Conservation (phyloP, 192 early-diverging fungal species). For the Umbelopsis vinacea region DNA sequence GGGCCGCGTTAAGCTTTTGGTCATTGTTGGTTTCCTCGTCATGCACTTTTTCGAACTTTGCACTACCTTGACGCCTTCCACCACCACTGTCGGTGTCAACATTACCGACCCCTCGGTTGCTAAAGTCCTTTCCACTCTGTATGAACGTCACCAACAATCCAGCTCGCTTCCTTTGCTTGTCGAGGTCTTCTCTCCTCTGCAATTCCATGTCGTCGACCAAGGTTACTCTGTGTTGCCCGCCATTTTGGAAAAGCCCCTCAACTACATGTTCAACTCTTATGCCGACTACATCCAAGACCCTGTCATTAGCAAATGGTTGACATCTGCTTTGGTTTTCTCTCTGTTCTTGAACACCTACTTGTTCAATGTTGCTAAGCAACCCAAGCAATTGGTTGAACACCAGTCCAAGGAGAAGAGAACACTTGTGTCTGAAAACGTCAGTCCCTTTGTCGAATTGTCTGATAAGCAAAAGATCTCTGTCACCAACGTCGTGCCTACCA, state of each 20-base stretch:
- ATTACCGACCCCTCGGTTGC: constrained; percentile 45
- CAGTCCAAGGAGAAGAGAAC: constrained; percentile 20
- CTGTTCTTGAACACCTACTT: constrained; percentile 62
- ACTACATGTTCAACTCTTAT: constrained; percentile 50
- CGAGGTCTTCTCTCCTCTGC: constrained; percentile 54
- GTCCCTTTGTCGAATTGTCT: constrained; percentile 12
- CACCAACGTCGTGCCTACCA: constrained; percentile 4
- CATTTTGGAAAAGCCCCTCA: constrained; percentile 42
- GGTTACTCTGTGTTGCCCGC: constrained; percentile 36
- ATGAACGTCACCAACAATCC: constrained; percentile 49
- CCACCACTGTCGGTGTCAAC: constrained; percentile 37
- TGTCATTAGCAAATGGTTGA: constrained; percentile 61
- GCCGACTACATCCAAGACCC: constrained; percentile 60
- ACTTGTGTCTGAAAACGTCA: not conserved
- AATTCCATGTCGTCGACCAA: constrained; percentile 43
- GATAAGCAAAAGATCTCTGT: constrained; percentile 10
- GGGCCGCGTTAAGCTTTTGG: constrained; percentile 60
- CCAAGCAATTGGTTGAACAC: constrained; percentile 38
- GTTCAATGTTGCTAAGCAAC: constrained; percentile 63
- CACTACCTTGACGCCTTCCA: constrained; percentile 51
- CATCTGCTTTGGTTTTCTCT: constrained; percentile 49
- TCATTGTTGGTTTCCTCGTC: constrained; percentile 66
- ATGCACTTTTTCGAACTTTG: constrained; percentile 68
- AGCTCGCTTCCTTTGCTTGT: constrained; percentile 51
- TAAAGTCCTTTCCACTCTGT: constrained; percentile 47